Evolutionary conservation across 2,329 filamentous ascomycete genomes (phyloP), one percentile per base, ranked within the genome.

Genomic region (Phoma herbarum): DNA sequence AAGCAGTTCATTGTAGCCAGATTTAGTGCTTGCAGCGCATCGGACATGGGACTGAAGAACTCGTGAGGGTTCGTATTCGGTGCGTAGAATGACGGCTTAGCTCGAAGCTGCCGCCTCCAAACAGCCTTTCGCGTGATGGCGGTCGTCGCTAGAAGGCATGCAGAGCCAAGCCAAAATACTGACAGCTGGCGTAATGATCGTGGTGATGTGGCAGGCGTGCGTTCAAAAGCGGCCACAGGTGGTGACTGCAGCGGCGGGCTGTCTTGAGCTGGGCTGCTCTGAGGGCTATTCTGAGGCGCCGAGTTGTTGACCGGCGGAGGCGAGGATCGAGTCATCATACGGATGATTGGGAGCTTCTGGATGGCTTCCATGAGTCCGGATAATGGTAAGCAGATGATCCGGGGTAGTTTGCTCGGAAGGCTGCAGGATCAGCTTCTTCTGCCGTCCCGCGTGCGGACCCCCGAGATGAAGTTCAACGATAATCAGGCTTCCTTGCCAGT

Each of bases 1-100:
- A 88, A 71, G 12, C 95, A 91, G 69, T 97, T 97, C 67, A 97
- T 84, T 0, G 93, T 97, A 0, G 94, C 95, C 33, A 97, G 81
- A 47, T 89, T 90, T 22, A 99, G 81, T 0, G 94, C 94, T 77
- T 96, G 90, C 31, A 90, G 79, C 0, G 94, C 94, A 63, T 97
- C 89, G 37, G 90, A 75, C 1, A 86, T 84, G 8, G 88, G 88
- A 70, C 89, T 89, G 26, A 86, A 83, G 43, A 77, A 73, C 46
- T 76, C 81, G 48, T 79, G 74, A 5, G 78, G 73, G 29, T 77
- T 76, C 63, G 81, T 77, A 66, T 86, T 86, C 75, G 84, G 86
- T 14, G 86, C 80, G 83, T 90, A 96, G 80, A 90, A 94, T 45
- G 84, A 85, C 11, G 93, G 93, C 37, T 86, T 79, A 12, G 86